phyloP scores from a whole-genome alignment of 78 protist species.

The Dictyostelium discoideum region DNA sequence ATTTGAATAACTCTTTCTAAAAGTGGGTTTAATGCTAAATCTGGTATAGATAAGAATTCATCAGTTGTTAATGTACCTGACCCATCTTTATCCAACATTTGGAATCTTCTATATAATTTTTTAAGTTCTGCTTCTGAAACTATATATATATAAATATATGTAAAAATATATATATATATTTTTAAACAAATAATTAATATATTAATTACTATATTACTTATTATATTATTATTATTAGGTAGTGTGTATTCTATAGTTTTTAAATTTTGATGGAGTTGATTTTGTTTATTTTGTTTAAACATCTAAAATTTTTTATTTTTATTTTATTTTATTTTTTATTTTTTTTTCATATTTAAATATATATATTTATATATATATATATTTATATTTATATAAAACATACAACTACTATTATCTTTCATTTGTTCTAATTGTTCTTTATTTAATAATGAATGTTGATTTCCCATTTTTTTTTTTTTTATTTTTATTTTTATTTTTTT shows the following conservation, averaged over 20 bases:
- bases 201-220: too few relatives aligned
- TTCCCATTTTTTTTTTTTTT: slow-evolving; percentile 47
- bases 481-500: neutral
- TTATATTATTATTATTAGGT: too few relatives aligned
- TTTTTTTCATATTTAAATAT: too few relatives aligned
- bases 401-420: slow-evolving; percentile 62
- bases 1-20: slow-evolving; percentile 85
- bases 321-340: neutral
- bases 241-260: too few relatives aligned
- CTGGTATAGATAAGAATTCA: slow-evolving; percentile 94
- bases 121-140: slow-evolving; percentile 85
- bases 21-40: slow-evolving; percentile 89
- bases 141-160: neutral
- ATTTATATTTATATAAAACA: neutral
- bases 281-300: too few relatives aligned
- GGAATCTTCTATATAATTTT: slow-evolving; percentile 92
- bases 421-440: slow-evolving; percentile 61
- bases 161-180: neutral
- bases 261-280: too few relatives aligned
- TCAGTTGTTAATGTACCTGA: slow-evolving; percentile 91
- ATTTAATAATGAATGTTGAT: slow-evolving; percentile 26
- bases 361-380: too few relatives aligned
- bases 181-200: too few relatives aligned
- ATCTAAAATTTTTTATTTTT: too few relatives aligned
- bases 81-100: slow-evolving; percentile 92